Percentiles rank a stretch among this genome's conserved stretches.
Conservation (phyloP, 2,329 filamentous ascomycete species). For the Fusarium foetens region DNA sequence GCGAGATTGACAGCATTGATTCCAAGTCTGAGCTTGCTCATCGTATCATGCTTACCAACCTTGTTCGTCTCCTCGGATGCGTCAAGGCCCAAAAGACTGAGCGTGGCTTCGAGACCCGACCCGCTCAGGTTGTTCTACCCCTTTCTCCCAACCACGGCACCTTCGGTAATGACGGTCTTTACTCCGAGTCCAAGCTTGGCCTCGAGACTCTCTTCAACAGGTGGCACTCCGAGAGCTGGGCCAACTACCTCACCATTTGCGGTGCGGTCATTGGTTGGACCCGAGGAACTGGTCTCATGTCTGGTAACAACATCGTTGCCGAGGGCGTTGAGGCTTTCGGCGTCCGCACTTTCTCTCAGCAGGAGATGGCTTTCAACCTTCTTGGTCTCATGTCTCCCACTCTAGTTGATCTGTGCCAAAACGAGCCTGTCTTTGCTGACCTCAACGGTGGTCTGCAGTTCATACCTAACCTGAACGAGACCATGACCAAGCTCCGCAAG, state of each 20-base stretch:
- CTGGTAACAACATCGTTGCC: conserved; percentile 95
- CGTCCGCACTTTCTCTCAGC: conserved; percentile 97
- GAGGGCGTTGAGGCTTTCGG: conserved; percentile 97
- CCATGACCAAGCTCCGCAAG: conserved; percentile 93
- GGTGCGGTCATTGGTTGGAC: conserved; percentile 99
- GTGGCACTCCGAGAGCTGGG: conserved; percentile 98
- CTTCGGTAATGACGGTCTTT: conserved; percentile 96
- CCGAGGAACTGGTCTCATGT: conserved; percentile 97
- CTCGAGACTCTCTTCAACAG: conserved; percentile 98
- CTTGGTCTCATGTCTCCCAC: conserved; percentile 94
- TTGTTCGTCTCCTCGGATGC: conserved; percentile 87
- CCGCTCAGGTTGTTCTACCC: conserved; percentile 94
- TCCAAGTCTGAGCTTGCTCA: conserved; percentile 98
- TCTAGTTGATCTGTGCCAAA: conserved; percentile 94
- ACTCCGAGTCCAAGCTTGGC: conserved; percentile 97
- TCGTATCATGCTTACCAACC: conserved; percentile 98
- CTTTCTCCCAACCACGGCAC: conserved; percentile 98
- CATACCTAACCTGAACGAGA: conserved; percentile 92
- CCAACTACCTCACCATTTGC: conserved; percentile 96
- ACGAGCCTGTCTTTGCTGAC: conserved; percentile 95
- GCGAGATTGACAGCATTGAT: conserved; percentile 96
- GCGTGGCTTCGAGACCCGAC: conserved; percentile 91
- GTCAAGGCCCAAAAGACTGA: conserved; percentile 92
- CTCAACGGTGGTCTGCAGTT: conserved; percentile 98
- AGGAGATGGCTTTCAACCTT: conserved; percentile 99